Evolutionary conservation across 768 basidiomycete species (phyloP), one percentile per base, ranked within the genome.

Genomic region (Vishniacozyma victoriae): DNA sequence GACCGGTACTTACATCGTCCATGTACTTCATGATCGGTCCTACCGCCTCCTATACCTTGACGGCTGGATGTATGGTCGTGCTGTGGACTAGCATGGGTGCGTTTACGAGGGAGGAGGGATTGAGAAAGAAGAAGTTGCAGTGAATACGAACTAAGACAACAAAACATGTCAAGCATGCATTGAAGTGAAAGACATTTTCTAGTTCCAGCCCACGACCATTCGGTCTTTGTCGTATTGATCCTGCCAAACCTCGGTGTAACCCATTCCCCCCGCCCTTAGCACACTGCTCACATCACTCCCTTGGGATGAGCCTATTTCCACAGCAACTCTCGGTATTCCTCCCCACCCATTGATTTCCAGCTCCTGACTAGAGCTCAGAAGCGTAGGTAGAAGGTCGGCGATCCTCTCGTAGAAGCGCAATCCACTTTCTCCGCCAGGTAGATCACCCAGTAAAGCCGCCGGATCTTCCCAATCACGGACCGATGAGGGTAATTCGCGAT

Each of bases 381-480:
- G 76, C n/a, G 76, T 71, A 2, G 77, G 74, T 24, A 87, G 59
- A 14, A 90, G 71, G 7, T 75, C 74, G 11, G 83, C 81, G 46
- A 95, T 88, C 31, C 78, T 74, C 49, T 78, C 79, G 73, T 95
- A 86, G 71, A 82, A 85, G 5, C 80, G 65, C 72, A 93, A 73
- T 57, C 87, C 79, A 25, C 71, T 60, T 20, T 60, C 67, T 4
- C 54, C 42, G 33, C 16, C 44, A 13, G 6, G 18, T 73, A 18
- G 76, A 76, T 87, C 88, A 18, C 87, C 90, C 35, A 90, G 76
- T 19, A 96, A 79, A 11, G 92, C 92, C 14, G 74, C 76, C 7
- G 77, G 80, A 73, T 92, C 89, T 71, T 97, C 93, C 67, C 80
- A 86, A 44, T 79, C 75, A 42, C 74, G 78, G 44, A 96, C 91